Evolutionary conservation across 129 eudicot species (phyloP).

Genomic region (Centaurea solstitialis): DNA sequence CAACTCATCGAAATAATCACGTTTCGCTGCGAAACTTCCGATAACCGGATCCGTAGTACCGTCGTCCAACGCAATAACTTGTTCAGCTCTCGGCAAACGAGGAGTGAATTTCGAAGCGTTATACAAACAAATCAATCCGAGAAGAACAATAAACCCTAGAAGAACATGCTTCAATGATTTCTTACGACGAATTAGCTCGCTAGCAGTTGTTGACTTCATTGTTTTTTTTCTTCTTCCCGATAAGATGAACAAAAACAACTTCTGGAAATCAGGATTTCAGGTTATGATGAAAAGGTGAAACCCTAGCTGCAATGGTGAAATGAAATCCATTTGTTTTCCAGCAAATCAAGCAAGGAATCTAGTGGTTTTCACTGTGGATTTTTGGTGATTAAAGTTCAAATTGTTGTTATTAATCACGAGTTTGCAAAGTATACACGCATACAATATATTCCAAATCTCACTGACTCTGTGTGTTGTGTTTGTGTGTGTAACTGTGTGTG

Average conservation of each 20-base stretch:
- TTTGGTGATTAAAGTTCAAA: background rate
- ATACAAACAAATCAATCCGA: constrained; percentile 65
- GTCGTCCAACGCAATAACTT: constrained; percentile 34
- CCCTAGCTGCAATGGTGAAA: constrained; percentile 32
- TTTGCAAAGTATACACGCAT: background rate
- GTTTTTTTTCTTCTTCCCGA: background rate
- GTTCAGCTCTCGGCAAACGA: constrained; percentile 41
- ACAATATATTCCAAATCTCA: constrained; percentile 14
- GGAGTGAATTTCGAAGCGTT: constrained; percentile 54
- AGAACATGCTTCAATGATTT: constrained; percentile 47
- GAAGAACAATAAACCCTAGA: constrained; percentile 42
- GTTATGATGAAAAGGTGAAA: constrained; percentile 14
- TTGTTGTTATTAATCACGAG: constrained; percentile 4
- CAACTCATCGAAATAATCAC: constrained; percentile 53
- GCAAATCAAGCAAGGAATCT: constrained; percentile 36
- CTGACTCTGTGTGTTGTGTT: background rate
- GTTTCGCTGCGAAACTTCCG: constrained; percentile 38
- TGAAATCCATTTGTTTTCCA: constrained; percentile 23
- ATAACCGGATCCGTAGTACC: constrained; percentile 62
- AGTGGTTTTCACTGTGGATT: background rate
- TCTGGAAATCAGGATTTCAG: constrained; percentile 20
- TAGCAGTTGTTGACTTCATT: constrained; percentile 52
- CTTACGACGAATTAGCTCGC: constrained; percentile 36
- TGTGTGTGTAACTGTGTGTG: background rate
- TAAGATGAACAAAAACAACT: background rate